Evolutionary conservation across 495 filamentous ascomycete genomes (phyloP).

Genomic region (Neurospora sp.): DNA sequence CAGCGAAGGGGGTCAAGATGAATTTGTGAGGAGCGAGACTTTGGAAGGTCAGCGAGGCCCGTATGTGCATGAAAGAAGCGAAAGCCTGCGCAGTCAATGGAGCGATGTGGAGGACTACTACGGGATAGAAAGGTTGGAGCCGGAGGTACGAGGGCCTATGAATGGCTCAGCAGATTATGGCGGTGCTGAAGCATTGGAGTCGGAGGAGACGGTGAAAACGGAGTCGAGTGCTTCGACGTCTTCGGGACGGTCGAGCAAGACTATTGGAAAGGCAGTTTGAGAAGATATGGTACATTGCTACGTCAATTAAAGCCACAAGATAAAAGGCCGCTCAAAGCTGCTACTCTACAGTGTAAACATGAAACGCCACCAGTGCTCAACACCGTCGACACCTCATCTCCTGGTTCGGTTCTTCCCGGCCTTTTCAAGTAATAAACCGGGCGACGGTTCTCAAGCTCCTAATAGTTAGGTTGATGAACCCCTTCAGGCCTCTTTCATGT

Average conservation of each 20-base stretch:
- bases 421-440: no score
- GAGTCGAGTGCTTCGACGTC: background rate
- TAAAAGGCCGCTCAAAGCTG: no score
- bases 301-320: no score
- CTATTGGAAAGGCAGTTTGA: background rate
- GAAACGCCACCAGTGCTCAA: no score
- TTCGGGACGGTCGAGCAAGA: background rate
- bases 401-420: no score
- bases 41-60: background rate
- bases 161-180: background rate
- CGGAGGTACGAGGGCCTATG: background rate
- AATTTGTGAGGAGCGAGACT: background rate
- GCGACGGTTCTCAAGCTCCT: no score
- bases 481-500: no score
- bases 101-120: background rate
- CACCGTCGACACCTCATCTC: no score
- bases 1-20: background rate
- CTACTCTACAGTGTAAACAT: no score
- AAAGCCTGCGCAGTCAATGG: background rate
- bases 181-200: background rate
- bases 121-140: background rate
- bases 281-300: no score
- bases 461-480: no score
- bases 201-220: background rate
- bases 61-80: background rate